Evolutionary conservation across 2,329 filamentous ascomycete genomes (phyloP).

Genomic region (Stagonosporopsis vannaccii): DNA sequence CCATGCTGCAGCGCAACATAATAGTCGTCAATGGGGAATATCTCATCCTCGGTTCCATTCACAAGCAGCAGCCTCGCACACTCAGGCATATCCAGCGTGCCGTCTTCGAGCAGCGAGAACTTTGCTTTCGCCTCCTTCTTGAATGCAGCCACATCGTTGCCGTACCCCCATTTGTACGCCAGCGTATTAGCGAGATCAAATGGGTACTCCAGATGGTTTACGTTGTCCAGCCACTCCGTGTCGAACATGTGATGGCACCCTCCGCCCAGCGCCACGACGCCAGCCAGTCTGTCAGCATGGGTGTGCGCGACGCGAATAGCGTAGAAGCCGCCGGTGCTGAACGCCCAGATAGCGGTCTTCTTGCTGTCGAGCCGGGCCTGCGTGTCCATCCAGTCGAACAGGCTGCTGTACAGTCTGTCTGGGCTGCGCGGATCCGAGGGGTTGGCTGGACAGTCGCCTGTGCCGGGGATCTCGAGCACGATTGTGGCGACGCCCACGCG

Average conservation of each 20-base stretch:
- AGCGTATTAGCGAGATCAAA: constrained; percentile 63
- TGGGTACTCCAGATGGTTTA: constrained; percentile 66
- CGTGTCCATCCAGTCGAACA: constrained; percentile 62
- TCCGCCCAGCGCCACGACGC: constrained; percentile 62
- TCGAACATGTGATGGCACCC: constrained; percentile 65
- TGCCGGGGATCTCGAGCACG: constrained; percentile 65
- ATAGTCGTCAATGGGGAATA: constrained; percentile 69
- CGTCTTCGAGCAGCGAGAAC: constrained; percentile 63
- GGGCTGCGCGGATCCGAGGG: constrained; percentile 57
- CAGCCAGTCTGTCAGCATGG: constrained; percentile 59
- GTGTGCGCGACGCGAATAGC: constrained; percentile 65
- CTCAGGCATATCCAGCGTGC: constrained; percentile 59
- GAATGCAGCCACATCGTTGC: constrained; percentile 50
- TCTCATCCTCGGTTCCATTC: constrained; percentile 66
- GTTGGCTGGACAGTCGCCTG: constrained; percentile 62
- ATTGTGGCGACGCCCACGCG: constrained; percentile 58
- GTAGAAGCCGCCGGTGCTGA: constrained; percentile 67
- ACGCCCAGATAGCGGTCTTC: constrained; percentile 62
- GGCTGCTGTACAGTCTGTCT: constrained; percentile 61
- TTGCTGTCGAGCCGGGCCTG: constrained; percentile 58
- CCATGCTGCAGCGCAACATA: constrained; percentile 63
- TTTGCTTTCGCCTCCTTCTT: constrained; percentile 57
- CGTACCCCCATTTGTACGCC: constrained; percentile 58
- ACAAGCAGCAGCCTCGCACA: constrained; percentile 62
- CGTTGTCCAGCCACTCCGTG: constrained; percentile 60